Conservation (phyloP, 257 asterid genomes). For the Anisodus tanguticus region DNA sequence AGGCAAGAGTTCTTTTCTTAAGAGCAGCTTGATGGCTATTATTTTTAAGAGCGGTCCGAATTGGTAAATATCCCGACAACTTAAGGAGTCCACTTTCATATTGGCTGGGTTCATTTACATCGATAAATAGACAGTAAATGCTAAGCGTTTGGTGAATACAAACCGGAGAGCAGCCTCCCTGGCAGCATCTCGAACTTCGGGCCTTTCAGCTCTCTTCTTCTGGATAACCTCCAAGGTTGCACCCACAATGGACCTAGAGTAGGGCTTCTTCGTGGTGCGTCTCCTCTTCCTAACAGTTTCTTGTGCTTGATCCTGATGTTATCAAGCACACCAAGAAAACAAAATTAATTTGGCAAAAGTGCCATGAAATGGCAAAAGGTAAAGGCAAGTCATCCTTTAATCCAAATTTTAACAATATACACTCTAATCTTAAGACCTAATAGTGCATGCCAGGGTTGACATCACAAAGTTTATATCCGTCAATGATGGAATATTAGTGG, state of each 20-base stretch:
- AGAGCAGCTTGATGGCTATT: too few relatives aligned
- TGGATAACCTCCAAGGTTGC: slow-evolving; percentile 58
- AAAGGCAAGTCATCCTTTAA: too few relatives aligned
- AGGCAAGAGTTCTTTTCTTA: too few relatives aligned
- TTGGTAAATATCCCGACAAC: too few relatives aligned
- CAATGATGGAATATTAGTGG: neutral
- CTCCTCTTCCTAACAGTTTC: slow-evolving; percentile 56
- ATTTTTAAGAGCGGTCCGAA: too few relatives aligned
- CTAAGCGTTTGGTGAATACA: neutral
- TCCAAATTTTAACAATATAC: too few relatives aligned
- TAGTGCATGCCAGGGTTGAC: too few relatives aligned
- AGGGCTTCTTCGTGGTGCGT: slow-evolving; percentile 53
- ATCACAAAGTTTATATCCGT: neutral
- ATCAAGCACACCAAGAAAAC: too few relatives aligned
- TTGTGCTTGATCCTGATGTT: slow-evolving; percentile 30
- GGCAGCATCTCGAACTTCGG: slow-evolving; percentile 55
- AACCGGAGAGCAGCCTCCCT: slow-evolving; percentile 60
- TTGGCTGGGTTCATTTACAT: neutral
- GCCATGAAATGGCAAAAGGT: too few relatives aligned
- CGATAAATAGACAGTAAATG: neutral
- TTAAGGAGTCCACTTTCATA: neutral
- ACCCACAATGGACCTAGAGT: slow-evolving; percentile 60
- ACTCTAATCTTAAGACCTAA: too few relatives aligned
- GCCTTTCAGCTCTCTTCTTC: slow-evolving; percentile 51
- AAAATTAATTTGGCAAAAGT: too few relatives aligned